Evolutionary conservation across 441 rosid species (phyloP).

Genomic region (Mallotus japonicus): DNA sequence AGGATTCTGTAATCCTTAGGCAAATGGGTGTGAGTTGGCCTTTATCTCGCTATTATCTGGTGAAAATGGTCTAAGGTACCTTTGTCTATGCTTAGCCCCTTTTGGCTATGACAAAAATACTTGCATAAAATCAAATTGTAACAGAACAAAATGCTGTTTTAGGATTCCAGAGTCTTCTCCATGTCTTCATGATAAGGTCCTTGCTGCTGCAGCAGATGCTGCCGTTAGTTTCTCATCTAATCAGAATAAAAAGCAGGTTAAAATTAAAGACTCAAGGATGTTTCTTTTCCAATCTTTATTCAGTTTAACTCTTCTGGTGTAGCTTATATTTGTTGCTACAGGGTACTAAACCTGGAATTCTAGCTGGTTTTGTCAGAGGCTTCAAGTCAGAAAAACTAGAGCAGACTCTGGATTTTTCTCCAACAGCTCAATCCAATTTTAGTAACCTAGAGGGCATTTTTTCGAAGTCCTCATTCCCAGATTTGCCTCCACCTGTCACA

Average conservation of each 20-base stretch:
- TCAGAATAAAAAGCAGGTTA: constrained; percentile 62
- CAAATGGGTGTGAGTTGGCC: constrained; percentile 62
- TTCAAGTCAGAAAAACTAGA: constrained; percentile 41
- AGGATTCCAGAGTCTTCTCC: constrained; percentile 58
- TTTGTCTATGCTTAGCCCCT: constrained; percentile 19
- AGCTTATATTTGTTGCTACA: constrained; percentile 27
- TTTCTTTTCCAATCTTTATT: not conserved
- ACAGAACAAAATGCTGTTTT: constrained; percentile 22
- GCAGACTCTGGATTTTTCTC: constrained; percentile 19
- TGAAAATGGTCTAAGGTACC: constrained; percentile 46
- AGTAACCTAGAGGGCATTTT: constrained; percentile 45
- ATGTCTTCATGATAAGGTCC: constrained; percentile 63
- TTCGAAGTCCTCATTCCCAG: constrained; percentile 36
- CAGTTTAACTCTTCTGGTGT: constrained; percentile 18
- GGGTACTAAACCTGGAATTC: constrained; percentile 47
- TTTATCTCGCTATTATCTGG: constrained; percentile 46
- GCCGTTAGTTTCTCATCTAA: constrained; percentile 46
- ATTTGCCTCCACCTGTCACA: constrained; percentile 26
- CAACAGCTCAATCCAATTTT: constrained; percentile 26
- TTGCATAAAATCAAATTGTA: constrained; percentile 13
- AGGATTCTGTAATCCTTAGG: constrained; percentile 31
- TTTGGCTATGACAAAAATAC: constrained; percentile 7
- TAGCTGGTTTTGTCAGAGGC: constrained; percentile 52
- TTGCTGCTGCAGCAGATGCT: constrained; percentile 69
- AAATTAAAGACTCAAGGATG: constrained; percentile 9